Evolutionary conservation across 345 rosid species (phyloP).

Genomic region (Eucalyptus albens): DNA sequence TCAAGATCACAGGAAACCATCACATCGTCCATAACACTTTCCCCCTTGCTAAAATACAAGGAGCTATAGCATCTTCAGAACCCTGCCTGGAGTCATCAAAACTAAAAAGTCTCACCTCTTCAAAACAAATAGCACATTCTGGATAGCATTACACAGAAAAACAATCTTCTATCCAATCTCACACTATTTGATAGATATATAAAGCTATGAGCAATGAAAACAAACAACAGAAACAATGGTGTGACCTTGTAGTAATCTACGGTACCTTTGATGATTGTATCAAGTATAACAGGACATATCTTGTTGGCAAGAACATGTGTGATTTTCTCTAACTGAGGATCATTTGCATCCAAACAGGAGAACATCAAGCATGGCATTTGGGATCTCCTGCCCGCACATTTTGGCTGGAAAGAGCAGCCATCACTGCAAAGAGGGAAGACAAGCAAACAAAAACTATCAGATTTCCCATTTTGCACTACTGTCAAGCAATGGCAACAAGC

Average conservation of each 20-base stretch:
- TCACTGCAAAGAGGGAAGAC: conserved; percentile 40
- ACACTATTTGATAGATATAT: neutral
- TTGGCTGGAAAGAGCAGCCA: conserved; percentile 47
- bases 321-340: conserved; percentile 27
- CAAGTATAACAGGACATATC: conserved; percentile 65
- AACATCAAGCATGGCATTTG: conserved; percentile 65
- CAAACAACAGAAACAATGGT: neutral
- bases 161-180: neutral
- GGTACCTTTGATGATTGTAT: conserved; percentile 82
- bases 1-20: neutral
- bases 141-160: neutral
- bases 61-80: neutral
- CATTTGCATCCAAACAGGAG: conserved; percentile 27
- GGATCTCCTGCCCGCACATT: conserved; percentile 17
- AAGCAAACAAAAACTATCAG: neutral
- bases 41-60: neutral
- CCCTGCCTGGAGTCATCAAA: neutral
- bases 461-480: neutral
- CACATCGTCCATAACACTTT: neutral
- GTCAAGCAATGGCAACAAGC: neutral
- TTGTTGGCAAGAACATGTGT: conserved; percentile 41
- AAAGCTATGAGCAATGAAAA: neutral
- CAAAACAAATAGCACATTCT: neutral
- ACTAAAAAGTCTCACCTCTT: neutral
- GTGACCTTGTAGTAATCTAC: neutral